Evolutionary conservation across 2,329 filamentous ascomycete genomes (phyloP), one percentile per base, ranked within the genome.

Genomic region (Niveomyces coronatus): DNA sequence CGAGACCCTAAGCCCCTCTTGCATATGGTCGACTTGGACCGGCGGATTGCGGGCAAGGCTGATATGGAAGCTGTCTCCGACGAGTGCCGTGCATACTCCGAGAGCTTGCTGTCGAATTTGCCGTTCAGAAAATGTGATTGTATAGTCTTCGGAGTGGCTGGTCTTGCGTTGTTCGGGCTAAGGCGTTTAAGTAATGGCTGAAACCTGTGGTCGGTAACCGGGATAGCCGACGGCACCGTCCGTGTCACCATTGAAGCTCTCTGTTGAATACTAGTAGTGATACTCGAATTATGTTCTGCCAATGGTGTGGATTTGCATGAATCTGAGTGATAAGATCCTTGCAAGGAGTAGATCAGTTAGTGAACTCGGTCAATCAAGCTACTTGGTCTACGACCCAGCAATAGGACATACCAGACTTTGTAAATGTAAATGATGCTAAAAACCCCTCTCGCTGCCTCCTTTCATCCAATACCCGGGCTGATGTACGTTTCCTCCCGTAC

Each of bases 401-500:
- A 8, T 3, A 18, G 8, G 11, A 13, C 7, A 9, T 35, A 40
- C 37, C 31, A 23, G 31, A 16, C 14, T 19, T 31, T 15, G 37
- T 17, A n/a, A 27, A 30, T 14, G 28, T 35, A 26, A 30, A 19
- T 15, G 19, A 35, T 40, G 31, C 19, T 19, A 35, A 4, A 8
- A 30, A 26, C 19, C 19, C 31, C 31, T 19, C 31, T 13, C 26
- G 31, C n/a, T 31, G 26, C 24, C 37, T 24, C 26, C 15, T 24
- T 31, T 4, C 31, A 40, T 40, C 16, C 31, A 35, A 35, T 13
- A 30, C 24, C 1, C 31, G 37, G 20, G 16, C 5, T 31, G 37
- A 35, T 24, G 20, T 26, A 31, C 26, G 31, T n/a, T 13, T 35
- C 31, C 15, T 40, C 8, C 37, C 31, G 27, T 35, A 35, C 6